Evolutionary conservation across 495 filamentous ascomycete species (phyloP).

Genomic region (Talaromyces trachyspermus): DNA sequence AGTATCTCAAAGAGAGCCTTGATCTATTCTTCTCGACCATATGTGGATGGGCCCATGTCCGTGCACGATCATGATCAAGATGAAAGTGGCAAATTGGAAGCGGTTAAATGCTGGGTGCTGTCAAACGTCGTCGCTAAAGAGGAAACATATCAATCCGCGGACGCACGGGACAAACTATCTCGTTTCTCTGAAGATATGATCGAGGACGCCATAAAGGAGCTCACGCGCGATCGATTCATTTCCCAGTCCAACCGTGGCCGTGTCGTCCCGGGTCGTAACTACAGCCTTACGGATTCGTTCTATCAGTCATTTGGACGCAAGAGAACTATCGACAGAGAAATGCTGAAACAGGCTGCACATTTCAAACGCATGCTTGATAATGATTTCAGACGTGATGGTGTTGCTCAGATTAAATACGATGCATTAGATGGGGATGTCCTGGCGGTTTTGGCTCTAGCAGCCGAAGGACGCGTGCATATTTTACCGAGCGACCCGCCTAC

Average conservation of each 20-base stretch:
- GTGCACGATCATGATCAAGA: conserved; percentile 10
- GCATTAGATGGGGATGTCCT: conserved; percentile 60
- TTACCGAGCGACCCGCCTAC: conserved; percentile 49
- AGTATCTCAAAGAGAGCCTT: conserved; percentile 28
- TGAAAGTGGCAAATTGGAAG: conserved; percentile 17
- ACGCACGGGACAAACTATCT: conserved; percentile 37
- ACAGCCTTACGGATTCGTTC: conserved; percentile 53
- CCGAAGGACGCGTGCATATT: conserved; percentile 49
- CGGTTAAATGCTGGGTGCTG: conserved; percentile 55
- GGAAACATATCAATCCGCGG: conserved; percentile 33
- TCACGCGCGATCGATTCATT: conserved; percentile 54
- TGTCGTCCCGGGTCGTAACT: conserved; percentile 45
- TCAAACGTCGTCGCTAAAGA: conserved; percentile 49
- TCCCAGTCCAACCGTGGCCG: conserved; percentile 47
- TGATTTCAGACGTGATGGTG: conserved; percentile 33
- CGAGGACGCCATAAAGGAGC: conserved; percentile 45
- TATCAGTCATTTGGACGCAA: conserved; percentile 37
- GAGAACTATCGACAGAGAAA: conserved; percentile 36
- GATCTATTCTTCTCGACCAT: conserved; percentile 33
- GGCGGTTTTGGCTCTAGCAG: conserved; percentile 60
- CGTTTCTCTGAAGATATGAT: conserved; percentile 40
- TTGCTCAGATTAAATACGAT: conserved; percentile 22
- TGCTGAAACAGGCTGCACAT: conserved; percentile 42
- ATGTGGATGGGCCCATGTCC: conserved; percentile 16
- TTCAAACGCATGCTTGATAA: conserved; percentile 56